A percentile compares a stretch with the other conserved stretches of the same genome.
phyloP scores from a whole-genome alignment of 768 basidiomycete species.

The Mycena crocata region DNA sequence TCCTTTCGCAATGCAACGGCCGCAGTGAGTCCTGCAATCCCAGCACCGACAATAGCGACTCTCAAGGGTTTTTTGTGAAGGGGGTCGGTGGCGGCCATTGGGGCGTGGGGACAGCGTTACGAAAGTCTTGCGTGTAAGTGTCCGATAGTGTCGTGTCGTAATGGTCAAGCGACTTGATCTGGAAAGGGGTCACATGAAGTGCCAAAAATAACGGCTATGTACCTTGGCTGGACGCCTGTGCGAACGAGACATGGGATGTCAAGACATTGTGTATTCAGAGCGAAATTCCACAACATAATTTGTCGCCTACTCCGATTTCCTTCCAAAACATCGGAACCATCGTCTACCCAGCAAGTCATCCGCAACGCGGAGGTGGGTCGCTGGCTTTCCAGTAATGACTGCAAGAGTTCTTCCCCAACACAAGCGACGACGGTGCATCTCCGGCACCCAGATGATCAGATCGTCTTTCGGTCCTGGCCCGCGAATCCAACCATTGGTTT shows the following conservation, averaged over 20 bases:
- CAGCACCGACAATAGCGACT: not conserved
- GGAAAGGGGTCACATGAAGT: no score
- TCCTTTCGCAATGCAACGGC: not conserved
- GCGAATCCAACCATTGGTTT: slow-evolving; percentile 21
- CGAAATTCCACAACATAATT: no score
- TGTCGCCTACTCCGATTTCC: no score
- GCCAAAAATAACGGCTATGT: no score
- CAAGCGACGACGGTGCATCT: slow-evolving; percentile 7
- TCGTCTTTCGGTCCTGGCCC: slow-evolving; percentile 18
- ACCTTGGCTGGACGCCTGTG: no score
- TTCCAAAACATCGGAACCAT: slow-evolving; percentile 18
- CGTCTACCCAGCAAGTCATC: slow-evolving; percentile 1
- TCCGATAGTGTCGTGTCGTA: not conserved
- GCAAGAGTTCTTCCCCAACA: slow-evolving; percentile 28
- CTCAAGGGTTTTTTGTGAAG: not conserved
- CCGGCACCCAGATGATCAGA: slow-evolving; percentile 24
- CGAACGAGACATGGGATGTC: no score
- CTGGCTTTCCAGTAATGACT: slow-evolving; percentile 26
- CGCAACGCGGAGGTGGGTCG: not conserved
- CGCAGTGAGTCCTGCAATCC: not conserved
- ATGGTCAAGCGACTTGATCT: no score
- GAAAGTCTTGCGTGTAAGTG: no score
- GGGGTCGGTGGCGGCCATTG: not conserved
- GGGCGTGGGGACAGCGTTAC: no score
- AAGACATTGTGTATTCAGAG: no score